Evolutionary conservation across 495 filamentous ascomycete genomes (phyloP).

Genomic region (Aspergillus bridgeri): DNA sequence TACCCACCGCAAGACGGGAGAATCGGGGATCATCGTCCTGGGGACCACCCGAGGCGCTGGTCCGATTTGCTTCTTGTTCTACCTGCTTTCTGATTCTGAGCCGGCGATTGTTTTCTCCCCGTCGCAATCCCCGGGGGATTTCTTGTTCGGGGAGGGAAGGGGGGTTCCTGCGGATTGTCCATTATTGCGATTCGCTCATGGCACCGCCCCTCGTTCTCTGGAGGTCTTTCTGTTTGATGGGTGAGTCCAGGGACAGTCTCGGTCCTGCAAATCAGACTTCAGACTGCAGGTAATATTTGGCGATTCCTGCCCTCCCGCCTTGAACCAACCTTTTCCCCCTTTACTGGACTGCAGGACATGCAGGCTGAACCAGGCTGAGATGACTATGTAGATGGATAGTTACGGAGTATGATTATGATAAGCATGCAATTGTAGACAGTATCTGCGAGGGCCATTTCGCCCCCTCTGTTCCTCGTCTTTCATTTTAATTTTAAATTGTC

Average conservation of each 20-base stretch:
- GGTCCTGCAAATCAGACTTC: background rate
- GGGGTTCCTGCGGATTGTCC: background rate
- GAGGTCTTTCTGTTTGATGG: background rate
- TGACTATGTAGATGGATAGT: no score
- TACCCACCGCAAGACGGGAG: background rate
- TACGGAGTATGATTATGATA: background rate
- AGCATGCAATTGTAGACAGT: background rate
- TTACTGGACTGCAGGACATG: no score
- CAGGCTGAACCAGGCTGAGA: no score
- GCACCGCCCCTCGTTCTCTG: background rate
- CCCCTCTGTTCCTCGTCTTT: background rate
- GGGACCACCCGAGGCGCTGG: conserved; percentile 6
- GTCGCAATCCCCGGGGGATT: no score
- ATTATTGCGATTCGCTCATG: background rate
- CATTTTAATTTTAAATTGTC: background rate
- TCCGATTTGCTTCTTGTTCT: background rate
- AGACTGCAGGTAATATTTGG: background rate
- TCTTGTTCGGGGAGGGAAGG: no score
- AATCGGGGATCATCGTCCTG: conserved; percentile 4
- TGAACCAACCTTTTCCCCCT: no score
- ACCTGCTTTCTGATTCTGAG: background rate
- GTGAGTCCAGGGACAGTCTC: background rate
- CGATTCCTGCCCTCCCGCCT: background rate
- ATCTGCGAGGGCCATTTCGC: background rate
- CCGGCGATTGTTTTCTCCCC: no score